Percentiles rank a stretch among this genome's conserved stretches.
phyloP scores from a whole-genome alignment of 371 early-diverging fungal species.

The Capillidium rhysosporum region DNA sequence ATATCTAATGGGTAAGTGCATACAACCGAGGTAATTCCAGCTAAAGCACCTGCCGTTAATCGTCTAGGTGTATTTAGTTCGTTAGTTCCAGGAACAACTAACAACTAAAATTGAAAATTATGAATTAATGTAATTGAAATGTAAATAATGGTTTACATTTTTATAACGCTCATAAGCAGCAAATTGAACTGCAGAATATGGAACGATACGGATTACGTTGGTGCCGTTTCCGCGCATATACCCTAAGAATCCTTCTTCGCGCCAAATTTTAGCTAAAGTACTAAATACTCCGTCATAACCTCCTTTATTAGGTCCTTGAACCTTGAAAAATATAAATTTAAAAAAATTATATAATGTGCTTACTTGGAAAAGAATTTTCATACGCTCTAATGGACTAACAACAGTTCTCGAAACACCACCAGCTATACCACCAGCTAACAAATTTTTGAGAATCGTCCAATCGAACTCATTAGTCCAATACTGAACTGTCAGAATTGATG shows the following conservation, averaged over 20 bases:
- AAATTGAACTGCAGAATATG: slow-evolving; percentile 80
- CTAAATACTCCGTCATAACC: slow-evolving; percentile 46
- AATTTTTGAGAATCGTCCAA: slow-evolving; percentile 31
- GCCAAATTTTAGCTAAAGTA: slow-evolving; percentile 63
- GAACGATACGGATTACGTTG: slow-evolving; percentile 78
- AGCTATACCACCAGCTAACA: slow-evolving; percentile 75
- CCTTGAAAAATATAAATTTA: slow-evolving; percentile 17
- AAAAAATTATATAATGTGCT: neutral
- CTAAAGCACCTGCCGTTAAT: slow-evolving; percentile 58
- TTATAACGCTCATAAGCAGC: slow-evolving; percentile 68
- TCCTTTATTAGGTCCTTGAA: slow-evolving; percentile 47
- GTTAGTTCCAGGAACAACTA: slow-evolving; percentile 40
- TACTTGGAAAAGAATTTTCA: slow-evolving; percentile 84
- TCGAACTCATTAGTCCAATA: slow-evolving; percentile 1
- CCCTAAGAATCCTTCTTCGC: slow-evolving; percentile 64
- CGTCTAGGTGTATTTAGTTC: slow-evolving; percentile 53
- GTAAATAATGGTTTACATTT: slow-evolving; percentile 14
- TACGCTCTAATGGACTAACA: slow-evolving; percentile 81
- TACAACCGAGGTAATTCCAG: slow-evolving; percentile 61
- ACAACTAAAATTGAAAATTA: slow-evolving; percentile 11
- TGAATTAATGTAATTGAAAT: neutral
- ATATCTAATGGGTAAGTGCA: slow-evolving; percentile 81
- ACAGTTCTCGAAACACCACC: slow-evolving; percentile 82
- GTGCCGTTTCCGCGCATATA: slow-evolving; percentile 87
- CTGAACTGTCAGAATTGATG: neutral